Base-by-base conservation (phyloP, 345 rosid species). In the Euphorbia lathyris region DNA sequence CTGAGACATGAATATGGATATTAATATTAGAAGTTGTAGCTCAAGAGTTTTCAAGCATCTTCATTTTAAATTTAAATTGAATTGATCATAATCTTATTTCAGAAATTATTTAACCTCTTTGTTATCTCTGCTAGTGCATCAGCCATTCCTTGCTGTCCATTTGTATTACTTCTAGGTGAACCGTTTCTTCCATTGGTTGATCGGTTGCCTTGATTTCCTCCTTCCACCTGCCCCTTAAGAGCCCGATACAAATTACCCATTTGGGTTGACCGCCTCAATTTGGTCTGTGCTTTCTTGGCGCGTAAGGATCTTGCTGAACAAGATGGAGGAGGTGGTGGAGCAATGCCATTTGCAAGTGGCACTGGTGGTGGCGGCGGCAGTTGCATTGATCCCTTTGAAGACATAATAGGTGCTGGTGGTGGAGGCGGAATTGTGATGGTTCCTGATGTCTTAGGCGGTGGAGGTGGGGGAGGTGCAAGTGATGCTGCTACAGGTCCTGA, bases 41-140 rank as follows among this genome's bases (percentile, higher is more conserved):
- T 68, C 55, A 36, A 30, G 4, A n/a, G 32, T 25, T 56, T 52
- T 66, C 9, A 4, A 47, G 26, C 34, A 20, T 29, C 66, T 30
- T 45, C 17, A 3, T 29, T 66, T 48, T n/a, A 48, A 42, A 22
- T 29, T 22, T 40, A 1, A 26, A 47, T 40, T 23, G 19, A n/a
- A 20, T 58, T 51, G 38, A 62, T 9, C 42, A 19, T 0, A 60
- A 38, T 29, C 66, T 25, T 4, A 43, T 56, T 25, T 42, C 19
- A 32, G 64, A 63, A 55, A 30, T n/a, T 58, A 62, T 34, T 43
- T 36, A 74, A 84, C 88, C 96, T 89, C 80, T 86, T 92, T 38
- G 98, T 90, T 78, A 89, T 92, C 84, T 95, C 97, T 47, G 97
- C 94, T 10, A 95, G 84, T 47, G 99, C 98, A 81, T 92, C 99